Evolutionary conservation across 352 stramenopile genomes (phyloP), one percentile per base, ranked within the genome.

Genomic region (Paralagenidium karlingii): DNA sequence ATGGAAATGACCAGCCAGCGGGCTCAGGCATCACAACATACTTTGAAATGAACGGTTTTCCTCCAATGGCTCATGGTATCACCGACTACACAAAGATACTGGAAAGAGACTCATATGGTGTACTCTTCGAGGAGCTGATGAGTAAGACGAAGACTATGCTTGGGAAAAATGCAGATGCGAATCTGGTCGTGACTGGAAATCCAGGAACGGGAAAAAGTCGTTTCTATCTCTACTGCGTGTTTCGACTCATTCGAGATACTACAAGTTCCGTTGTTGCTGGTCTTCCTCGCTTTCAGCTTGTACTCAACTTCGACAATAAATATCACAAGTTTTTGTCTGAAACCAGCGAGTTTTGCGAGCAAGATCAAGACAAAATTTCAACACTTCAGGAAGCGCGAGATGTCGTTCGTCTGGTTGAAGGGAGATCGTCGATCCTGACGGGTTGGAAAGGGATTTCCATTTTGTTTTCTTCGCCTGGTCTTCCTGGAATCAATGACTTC

Each of bases 191-290:
- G 6, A 18, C 16, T 6, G 24, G 6, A 21, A 15, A 33, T 13
- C 16, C 42, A 34, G 47, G 48, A 19, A 40, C 19, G 10, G 47
- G 43, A 8, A 51, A 51, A 19, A 61, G 47, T 39, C 34, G 27
- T 12, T 53, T 56, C 37, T 57, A 60, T 25, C 42, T 52, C 13
- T 61, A 57, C 20, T 57, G 43, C 36, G 27, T 47, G 18, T 51
- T 54, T 50, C 43, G 40, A 20, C 43, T n/a, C n/a, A n/a, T 54
- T 24, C 0, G 30, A 22, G 29, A 22, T 7, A 6, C n/a, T n/a
- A n/a, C n/a, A n/a, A n/a, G n/a, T n/a, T n/a, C n/a, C n/a, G n/a
- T 34, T 18, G 38, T 37, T 9, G 20, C 43, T 27, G 22, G 37
- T 10, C 43, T 45, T 24, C 8, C 39, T 20, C 15, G 21, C 24